Percentiles rank a stretch among this genome's conserved stretches.
These are phyloP conservation scores for Lanmaoa pseudosensibilis DNA, from an alignment of 768 basidiomycete species.

Conservation along the genomic window DNA sequence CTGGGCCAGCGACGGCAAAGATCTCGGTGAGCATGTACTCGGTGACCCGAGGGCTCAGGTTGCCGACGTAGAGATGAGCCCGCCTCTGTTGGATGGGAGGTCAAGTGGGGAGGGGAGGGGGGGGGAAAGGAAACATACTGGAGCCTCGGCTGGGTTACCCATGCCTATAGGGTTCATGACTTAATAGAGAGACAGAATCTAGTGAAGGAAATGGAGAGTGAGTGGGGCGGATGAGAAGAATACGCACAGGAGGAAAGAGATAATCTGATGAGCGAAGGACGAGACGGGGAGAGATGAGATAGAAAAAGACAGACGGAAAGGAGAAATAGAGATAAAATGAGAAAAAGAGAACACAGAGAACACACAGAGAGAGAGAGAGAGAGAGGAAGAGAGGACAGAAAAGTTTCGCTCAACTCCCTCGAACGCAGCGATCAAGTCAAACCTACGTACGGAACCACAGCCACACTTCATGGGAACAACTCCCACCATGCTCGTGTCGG, in stretches of 20 bases:
- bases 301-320: slow-evolving; percentile 38
- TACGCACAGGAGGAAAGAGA: slow-evolving; percentile 38
- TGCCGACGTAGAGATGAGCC: slow-evolving; percentile 98
- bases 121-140: slow-evolving; percentile 47
- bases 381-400: slow-evolving; percentile 6
- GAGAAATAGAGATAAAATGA: slow-evolving; percentile 34
- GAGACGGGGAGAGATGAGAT: slow-evolving; percentile 34
- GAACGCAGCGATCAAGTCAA: slow-evolving; percentile 27
- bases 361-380: slow-evolving; percentile 19
- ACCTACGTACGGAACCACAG: slow-evolving; percentile 17
- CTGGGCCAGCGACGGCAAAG: slow-evolving; percentile 94
- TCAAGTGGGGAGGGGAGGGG: not conserved
- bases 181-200: slow-evolving; percentile 43
- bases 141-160: slow-evolving; percentile 70
- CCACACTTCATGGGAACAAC: slow-evolving; percentile 28
- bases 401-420: slow-evolving; percentile 20
- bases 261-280: slow-evolving; percentile 40
- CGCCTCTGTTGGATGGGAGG: slow-evolving; percentile 55
- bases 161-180: slow-evolving; percentile 76
- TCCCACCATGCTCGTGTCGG: slow-evolving; percentile 11
- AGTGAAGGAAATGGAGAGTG: slow-evolving; percentile 13
- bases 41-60: slow-evolving; percentile 94
- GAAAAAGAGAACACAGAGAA: slow-evolving; percentile 32
- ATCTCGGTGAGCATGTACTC: slow-evolving; percentile 99
- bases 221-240: slow-evolving; percentile 6